Evolutionary conservation across 352 stramenopile species (phyloP), one percentile per base, ranked within the genome.

Genomic region (Globisporangium echinulatum): DNA sequence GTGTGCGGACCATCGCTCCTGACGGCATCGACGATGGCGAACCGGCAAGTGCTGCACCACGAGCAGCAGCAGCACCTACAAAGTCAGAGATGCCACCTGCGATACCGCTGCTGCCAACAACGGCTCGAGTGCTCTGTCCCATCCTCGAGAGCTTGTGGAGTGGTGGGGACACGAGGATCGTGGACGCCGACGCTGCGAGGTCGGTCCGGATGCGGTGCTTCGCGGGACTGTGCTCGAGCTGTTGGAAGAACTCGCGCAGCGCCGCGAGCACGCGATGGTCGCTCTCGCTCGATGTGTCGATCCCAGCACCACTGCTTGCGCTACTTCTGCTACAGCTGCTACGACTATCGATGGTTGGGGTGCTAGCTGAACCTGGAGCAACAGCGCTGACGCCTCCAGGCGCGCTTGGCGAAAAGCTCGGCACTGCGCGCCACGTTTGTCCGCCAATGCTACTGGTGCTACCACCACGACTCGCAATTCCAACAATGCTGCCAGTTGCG

Each of bases 191-290:
- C n/a, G 15, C n/a, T 39, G 52, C 38, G 52, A 56, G 7, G 15
- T 37, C 38, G 42, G 54, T 49, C 36, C 46, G 59, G 19, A 77
- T 68, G 56, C 65, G 67, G 59, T 71, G 52, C n/a, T 70, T 54
- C 9, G 70, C 64, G 19, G 70, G 61, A 48, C 67, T 70, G 15
- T 19, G 39, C 51, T 67, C 51, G 13, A 77, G 46, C 36, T 64
- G 63, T 19, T 59, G 62, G 51, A 77, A 72, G 25, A 77, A 74
- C 0, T 17, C 37, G 25, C n/a, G 17, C 38, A 77, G 56, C 7
- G 56, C 53, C 7, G 70, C 61, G 33, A 59, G 56, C 37, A 77
- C 33, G 40, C 49, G 50, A 3, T 62, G 58, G 46, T 59, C 56
- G 5, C 4, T 55, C 36, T 55, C 50, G 37, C 0, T 11, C 1